Percentiles rank a stretch among this genome's conserved stretches.
phyloP scores from a whole-genome alignment of 1,284 basidiomycete species.

The Cryptococcus sp. region DNA sequence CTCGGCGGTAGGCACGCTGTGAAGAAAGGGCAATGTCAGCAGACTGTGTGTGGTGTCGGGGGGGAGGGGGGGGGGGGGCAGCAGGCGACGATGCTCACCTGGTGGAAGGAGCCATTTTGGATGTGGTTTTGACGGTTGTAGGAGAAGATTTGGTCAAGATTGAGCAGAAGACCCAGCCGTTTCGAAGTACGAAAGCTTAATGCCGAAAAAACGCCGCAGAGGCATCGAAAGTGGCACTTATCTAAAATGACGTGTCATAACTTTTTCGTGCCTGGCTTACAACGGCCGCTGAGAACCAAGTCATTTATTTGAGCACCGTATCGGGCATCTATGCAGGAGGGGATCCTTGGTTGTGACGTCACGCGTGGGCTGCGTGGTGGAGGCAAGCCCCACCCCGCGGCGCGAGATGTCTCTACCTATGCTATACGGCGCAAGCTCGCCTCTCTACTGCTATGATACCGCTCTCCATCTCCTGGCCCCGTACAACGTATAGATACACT shows the following conservation, averaged over 20 bases:
- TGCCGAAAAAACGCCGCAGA: too few relatives aligned
- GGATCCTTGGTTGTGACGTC: too few relatives aligned
- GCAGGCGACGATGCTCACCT: conserved; percentile 21
- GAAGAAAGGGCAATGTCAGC: conserved; percentile 4
- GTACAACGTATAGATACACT: not conserved
- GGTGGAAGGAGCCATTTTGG: conserved; percentile 47
- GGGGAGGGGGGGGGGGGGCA: too few relatives aligned
- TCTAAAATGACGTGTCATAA: too few relatives aligned
- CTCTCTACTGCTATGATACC: too few relatives aligned
- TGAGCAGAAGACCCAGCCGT: conserved; percentile 6
- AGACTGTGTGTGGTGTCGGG: not conserved
- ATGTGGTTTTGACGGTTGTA: conserved; percentile 27
- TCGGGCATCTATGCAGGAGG: too few relatives aligned
- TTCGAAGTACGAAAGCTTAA: not conserved
- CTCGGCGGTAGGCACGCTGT: conserved; percentile 42
- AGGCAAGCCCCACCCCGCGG: not conserved
- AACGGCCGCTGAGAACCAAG: too few relatives aligned
- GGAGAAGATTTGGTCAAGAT: not conserved
- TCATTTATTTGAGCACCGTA: too few relatives aligned
- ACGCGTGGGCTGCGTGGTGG: too few relatives aligned
- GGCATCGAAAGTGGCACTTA: too few relatives aligned
- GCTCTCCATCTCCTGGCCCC: not conserved
- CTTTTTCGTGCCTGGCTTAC: too few relatives aligned
- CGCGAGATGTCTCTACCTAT: not conserved
- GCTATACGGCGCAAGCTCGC: not conserved